Conservation (phyloP, 441 rosid species). For the Erodium moschatum region DNA sequence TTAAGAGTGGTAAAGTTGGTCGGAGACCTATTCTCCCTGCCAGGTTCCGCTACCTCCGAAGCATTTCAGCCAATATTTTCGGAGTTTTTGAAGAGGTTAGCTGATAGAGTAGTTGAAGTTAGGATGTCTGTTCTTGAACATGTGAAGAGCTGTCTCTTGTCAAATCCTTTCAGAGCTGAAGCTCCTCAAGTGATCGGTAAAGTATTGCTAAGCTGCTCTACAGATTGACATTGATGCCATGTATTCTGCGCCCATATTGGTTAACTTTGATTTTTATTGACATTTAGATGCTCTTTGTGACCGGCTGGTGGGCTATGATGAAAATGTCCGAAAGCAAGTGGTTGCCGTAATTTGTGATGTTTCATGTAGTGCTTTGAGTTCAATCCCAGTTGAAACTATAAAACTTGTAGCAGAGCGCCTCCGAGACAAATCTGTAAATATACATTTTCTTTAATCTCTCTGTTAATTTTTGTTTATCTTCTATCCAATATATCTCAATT, state of each 20-base stretch:
- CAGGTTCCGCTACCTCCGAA: conserved; percentile 53
- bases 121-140: conserved; percentile 86
- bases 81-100: conserved; percentile 91
- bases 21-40: conserved; percentile 85
- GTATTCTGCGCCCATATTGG: conserved; percentile 9
- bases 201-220: conserved; percentile 27
- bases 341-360: conserved; percentile 87
- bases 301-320: conserved; percentile 95
- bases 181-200: conserved; percentile 77
- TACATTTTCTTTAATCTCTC: conserved; percentile 20
- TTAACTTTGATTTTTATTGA: conserved; percentile 22
- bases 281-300: conserved; percentile 86
- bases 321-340: conserved; percentile 90
- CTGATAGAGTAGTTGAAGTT: conserved; percentile 84
- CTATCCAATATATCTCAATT: conserved; percentile 16
- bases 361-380: conserved; percentile 56
- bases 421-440: conserved; percentile 90
- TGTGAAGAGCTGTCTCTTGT: conserved; percentile 73
- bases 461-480: conserved; percentile 16
- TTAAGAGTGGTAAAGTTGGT: conserved; percentile 78
- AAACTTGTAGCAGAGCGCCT: conserved; percentile 86
- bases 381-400: conserved; percentile 65
- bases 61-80: conserved; percentile 74
- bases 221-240: conserved; percentile 17
- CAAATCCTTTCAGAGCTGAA: conserved; percentile 66